These are phyloP conservation scores for Prunus kanzakura DNA, from an alignment of 306 rosid genomes.

Conservation along the genomic window DNA sequence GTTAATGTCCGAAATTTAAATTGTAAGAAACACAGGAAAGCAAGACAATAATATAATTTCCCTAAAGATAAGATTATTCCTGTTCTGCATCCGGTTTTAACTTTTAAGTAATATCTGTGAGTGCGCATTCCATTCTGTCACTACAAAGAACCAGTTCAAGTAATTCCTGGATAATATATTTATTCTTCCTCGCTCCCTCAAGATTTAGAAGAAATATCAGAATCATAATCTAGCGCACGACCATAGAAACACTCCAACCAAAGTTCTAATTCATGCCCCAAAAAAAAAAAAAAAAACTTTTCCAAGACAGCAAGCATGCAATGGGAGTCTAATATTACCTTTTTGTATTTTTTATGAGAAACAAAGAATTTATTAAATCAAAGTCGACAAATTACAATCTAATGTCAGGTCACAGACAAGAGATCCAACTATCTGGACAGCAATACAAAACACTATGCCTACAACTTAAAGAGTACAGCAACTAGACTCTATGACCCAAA, in stretches of 20 bases:
- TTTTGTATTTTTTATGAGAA: no score
- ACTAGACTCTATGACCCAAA: no score
- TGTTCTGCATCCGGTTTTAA: neutral
- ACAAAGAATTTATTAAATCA: no score
- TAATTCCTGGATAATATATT: neutral
- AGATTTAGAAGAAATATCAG: neutral
- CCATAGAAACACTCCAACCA: neutral
- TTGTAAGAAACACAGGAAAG: neutral
- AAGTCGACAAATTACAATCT: no score
- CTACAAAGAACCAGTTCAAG: neutral
- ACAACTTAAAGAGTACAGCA: no score
- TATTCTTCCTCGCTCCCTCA: neutral
- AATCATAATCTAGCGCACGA: neutral
- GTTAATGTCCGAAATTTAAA: neutral
- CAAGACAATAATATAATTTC: neutral
- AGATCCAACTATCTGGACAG: no score
- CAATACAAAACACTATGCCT: no score
- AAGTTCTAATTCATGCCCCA: neutral
- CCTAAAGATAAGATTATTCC: neutral
- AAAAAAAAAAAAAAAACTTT: neutral
- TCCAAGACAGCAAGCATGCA: neutral
- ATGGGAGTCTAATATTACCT: no score
- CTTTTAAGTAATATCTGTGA: neutral
- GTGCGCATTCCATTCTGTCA: neutral
- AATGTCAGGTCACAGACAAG: no score